A percentile compares a stretch with the other conserved stretches of the same genome.
Conservation (phyloP, 1,284 basidiomycete genomes). For the Cutaneotrichosporon sp. region DNA sequence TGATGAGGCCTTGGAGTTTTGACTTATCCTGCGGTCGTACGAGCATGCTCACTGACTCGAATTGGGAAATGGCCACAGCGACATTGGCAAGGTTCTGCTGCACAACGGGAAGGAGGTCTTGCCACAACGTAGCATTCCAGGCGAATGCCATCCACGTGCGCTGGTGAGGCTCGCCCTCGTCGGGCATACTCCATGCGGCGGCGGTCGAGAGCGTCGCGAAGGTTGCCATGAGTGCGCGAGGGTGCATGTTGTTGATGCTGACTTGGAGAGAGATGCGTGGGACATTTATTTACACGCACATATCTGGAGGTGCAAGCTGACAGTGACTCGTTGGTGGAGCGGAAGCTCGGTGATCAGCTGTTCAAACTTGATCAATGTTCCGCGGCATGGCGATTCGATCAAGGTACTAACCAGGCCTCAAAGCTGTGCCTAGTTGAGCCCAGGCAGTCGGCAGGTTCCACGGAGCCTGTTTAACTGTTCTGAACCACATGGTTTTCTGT, state of each 20-base stretch:
- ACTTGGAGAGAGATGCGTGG: background rate
- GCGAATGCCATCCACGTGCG: slow-evolving; percentile 15
- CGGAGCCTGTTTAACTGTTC: background rate
- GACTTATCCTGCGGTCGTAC: slow-evolving; percentile 3
- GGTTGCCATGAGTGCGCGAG: background rate
- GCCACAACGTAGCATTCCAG: background rate
- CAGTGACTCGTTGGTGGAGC: background rate
- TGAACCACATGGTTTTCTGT: background rate
- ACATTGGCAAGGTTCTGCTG: slow-evolving; percentile 5
- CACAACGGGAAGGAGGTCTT: background rate
- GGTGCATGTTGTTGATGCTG: background rate
- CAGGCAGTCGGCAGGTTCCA: background rate
- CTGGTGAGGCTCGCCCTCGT: slow-evolving; percentile 14
- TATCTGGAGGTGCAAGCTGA: background rate
- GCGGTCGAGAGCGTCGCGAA: background rate
- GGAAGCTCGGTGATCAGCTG: background rate
- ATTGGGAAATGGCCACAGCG: slow-evolving; percentile 1
- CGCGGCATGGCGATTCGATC: background rate
- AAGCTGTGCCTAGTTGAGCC: background rate
- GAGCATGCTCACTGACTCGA: slow-evolving; percentile 15
- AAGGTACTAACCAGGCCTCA: background rate
- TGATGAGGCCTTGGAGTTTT: background rate
- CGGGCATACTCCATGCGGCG: slow-evolving; percentile 10
- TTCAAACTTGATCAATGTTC: too few species aligned
- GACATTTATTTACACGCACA: background rate